Conservation (phyloP, 495 filamentous ascomycete species). For the Penicillium odoratum region DNA sequence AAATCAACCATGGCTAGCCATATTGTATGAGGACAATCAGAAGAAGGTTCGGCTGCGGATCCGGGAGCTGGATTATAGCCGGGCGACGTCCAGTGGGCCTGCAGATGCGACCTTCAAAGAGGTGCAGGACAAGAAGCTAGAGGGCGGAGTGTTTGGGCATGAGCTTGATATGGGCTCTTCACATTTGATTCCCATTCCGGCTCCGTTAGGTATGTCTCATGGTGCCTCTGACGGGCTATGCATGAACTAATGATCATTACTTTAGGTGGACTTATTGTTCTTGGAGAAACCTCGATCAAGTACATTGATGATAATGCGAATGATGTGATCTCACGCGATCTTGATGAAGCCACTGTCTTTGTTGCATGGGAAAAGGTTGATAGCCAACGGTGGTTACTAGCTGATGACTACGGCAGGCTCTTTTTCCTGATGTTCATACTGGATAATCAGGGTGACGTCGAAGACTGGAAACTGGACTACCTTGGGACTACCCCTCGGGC, state of each 20-base stretch:
- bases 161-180: constrained; percentile 72
- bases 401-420: constrained; percentile 84
- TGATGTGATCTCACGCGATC: constrained; percentile 55
- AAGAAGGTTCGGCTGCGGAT: constrained; percentile 64
- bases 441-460: constrained; percentile 61
- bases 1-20: constrained; percentile 73
- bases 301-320: constrained; percentile 76
- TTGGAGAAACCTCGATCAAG: constrained; percentile 80
- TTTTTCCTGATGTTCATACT: constrained; percentile 76
- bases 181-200: constrained; percentile 80
- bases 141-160: constrained; percentile 42
- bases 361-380: constrained; percentile 86
- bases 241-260: constrained; percentile 3
- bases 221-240: neutral
- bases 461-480: constrained; percentile 63
- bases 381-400: constrained; percentile 75
- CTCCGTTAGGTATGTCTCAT: constrained; percentile 50
- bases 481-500: constrained; percentile 73
- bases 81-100: constrained; percentile 43
- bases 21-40: constrained; percentile 76
- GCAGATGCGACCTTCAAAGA: constrained; percentile 55
- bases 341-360: constrained; percentile 77
- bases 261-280: constrained; percentile 71
- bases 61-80: constrained; percentile 52
- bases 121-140: constrained; percentile 35